These are phyloP conservation scores for Heliosperma pusillum DNA, from an alignment of 148 eudicot species.

Conservation along the genomic window DNA sequence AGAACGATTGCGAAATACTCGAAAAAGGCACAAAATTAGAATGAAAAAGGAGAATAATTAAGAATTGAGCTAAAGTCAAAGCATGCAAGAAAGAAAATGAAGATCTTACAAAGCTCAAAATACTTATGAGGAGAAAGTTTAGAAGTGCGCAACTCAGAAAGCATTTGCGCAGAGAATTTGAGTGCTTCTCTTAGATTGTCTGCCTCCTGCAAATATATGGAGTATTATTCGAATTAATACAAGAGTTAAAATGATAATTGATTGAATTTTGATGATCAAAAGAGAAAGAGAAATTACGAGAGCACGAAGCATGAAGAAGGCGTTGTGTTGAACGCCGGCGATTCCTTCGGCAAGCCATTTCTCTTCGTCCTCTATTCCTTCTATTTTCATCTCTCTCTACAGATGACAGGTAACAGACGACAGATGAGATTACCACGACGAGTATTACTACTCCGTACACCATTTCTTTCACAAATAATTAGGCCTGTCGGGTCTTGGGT, in stretches of 20 bases:
- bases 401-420: background rate
- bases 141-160: constrained; percentile 94
- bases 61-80: background rate
- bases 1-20: too few species aligned
- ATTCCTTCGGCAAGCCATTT: constrained; percentile 98
- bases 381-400: constrained; percentile 27
- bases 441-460: too few species aligned
- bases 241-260: background rate
- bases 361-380: constrained; percentile 86
- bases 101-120: constrained; percentile 71
- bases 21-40: background rate
- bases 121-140: constrained; percentile 92
- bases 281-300: constrained; percentile 37
- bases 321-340: constrained; percentile 92
- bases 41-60: background rate
- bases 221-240: background rate
- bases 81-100: background rate
- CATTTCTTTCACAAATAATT: background rate
- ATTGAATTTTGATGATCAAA: background rate
- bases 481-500: too few species aligned
- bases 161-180: constrained; percentile 75
- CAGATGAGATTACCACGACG: background rate
- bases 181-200: constrained; percentile 88
- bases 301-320: constrained; percentile 91
- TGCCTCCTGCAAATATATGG: constrained; percentile 67